These are phyloP conservation scores for Penicillium roqueforti DNA, from an alignment of 495 filamentous ascomycete species.

Conservation along the genomic window DNA sequence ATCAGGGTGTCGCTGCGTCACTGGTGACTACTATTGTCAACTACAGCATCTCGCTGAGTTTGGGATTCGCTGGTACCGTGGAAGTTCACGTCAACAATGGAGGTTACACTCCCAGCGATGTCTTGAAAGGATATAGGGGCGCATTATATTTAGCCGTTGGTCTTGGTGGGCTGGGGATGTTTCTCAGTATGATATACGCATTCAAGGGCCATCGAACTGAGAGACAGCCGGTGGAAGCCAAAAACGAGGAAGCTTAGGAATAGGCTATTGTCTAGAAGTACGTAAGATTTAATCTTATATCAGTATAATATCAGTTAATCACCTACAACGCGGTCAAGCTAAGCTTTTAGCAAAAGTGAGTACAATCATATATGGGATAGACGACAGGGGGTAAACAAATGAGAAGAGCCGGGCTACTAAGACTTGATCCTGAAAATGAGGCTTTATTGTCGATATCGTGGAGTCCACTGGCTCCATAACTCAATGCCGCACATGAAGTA, in stretches of 20 bases:
- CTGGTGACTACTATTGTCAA: conserved; percentile 61
- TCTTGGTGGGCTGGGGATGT: conserved; percentile 21
- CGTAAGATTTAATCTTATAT: too few species aligned
- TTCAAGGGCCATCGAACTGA: conserved; percentile 16
- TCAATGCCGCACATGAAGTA: conserved; percentile 24
- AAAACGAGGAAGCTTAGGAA: neutral
- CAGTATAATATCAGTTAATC: too few species aligned
- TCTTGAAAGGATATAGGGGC: conserved; percentile 32
- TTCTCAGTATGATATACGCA: conserved; percentile 15
- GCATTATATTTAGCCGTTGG: conserved; percentile 32
- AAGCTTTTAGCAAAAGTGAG: too few species aligned
- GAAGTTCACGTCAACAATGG: conserved; percentile 48
- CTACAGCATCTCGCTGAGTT: conserved; percentile 56
- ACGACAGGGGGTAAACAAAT: too few species aligned
- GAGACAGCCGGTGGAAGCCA: neutral
- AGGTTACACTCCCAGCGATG: conserved; percentile 24
- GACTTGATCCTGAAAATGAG: neutral
- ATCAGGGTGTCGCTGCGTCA: conserved; percentile 48
- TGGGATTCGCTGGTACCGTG: conserved; percentile 61
- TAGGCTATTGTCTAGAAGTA: neutral
- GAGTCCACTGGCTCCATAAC: conserved; percentile 22
- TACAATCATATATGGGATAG: too few species aligned
- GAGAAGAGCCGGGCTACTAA: neutral
- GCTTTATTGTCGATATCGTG: conserved; percentile 16
- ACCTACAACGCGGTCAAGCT: too few species aligned